These are phyloP conservation scores for Geotrichum aggregatum DNA, from an alignment of 1,139 yeast species.

Conservation along the genomic window DNA sequence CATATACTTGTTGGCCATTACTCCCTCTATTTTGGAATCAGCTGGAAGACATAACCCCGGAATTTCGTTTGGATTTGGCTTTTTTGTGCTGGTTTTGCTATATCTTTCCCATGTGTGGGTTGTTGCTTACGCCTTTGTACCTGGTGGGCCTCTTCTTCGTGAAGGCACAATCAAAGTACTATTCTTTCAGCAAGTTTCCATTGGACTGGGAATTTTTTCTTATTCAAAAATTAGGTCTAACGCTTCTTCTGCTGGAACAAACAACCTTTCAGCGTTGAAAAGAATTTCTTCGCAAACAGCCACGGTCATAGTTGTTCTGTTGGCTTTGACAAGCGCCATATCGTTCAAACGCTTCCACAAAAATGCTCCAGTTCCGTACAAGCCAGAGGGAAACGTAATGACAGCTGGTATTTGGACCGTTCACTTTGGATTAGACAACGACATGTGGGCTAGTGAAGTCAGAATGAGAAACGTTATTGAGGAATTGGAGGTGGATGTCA, in stretches of 20 bases:
- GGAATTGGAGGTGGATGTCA: slow-evolving; percentile 84
- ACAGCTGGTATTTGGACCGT: slow-evolving; percentile 98
- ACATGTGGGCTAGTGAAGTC: slow-evolving; percentile 95
- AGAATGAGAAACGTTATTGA: slow-evolving; percentile 78
- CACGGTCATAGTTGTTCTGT: slow-evolving; percentile 30
- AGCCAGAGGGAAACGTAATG: slow-evolving; percentile 67
- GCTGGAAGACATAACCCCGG: slow-evolving; percentile 58
- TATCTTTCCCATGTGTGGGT: slow-evolving; percentile 89
- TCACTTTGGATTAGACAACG: slow-evolving; percentile 94
- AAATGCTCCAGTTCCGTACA: slow-evolving; percentile 63
- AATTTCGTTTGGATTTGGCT: slow-evolving; percentile 52
- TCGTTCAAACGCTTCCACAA: slow-evolving; percentile 59
- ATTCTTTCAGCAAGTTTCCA: slow-evolving; percentile 47
- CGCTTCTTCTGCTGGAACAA: slow-evolving; percentile 21
- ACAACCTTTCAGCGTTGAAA: slow-evolving; percentile 27
- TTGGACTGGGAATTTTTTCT: slow-evolving; percentile 40
- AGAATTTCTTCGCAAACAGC: slow-evolving; percentile 31
- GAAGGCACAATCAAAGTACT: slow-evolving; percentile 81
- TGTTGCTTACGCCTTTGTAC: slow-evolving; percentile 97
- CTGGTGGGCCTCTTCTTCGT: slow-evolving; percentile 81
- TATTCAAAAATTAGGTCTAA: slow-evolving; percentile 26
- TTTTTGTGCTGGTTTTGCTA: slow-evolving; percentile 51
- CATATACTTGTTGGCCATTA: slow-evolving; percentile 56
- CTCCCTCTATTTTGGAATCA: slow-evolving; percentile 61
- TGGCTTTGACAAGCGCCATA: slow-evolving; percentile 40